A percentile compares a stretch with the other conserved stretches of the same genome.
Conservation (phyloP, 140 eudicot species). For the Cichorium intybus region DNA sequence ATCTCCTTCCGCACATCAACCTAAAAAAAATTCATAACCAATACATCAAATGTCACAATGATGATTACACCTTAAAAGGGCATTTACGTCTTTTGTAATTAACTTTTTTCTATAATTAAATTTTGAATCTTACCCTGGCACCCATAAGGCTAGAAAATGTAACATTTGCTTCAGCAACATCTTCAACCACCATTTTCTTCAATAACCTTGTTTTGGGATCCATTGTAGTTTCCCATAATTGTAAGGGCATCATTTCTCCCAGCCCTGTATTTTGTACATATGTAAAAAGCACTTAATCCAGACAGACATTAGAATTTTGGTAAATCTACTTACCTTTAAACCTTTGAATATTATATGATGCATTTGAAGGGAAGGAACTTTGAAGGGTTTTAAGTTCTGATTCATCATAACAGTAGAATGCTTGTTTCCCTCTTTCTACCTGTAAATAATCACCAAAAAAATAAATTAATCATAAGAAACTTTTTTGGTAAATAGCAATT, state of each 20-base stretch:
- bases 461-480: slow-evolving; percentile 1
- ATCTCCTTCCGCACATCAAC: slow-evolving; percentile 88
- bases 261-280: slow-evolving; percentile 48
- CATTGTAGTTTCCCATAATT: slow-evolving; percentile 94
- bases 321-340: slow-evolving; percentile 62
- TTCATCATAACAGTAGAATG: slow-evolving; percentile 78
- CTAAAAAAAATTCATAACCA: slow-evolving; percentile 32
- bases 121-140: slow-evolving; percentile 56
- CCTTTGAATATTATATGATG: slow-evolving; percentile 88
- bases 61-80: not conserved
- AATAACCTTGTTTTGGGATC: slow-evolving; percentile 79
- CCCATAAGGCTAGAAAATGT: slow-evolving; percentile 97
- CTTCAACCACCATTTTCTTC: slow-evolving; percentile 84
- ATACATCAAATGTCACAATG: not conserved
- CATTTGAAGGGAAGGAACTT: slow-evolving; percentile 78
- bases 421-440: slow-evolving; percentile 96
- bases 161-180: slow-evolving; percentile 89
- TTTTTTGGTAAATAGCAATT: slow-evolving; percentile 1
- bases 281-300: not conserved
- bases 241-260: slow-evolving; percentile 99
- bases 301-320: not conserved
- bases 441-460: slow-evolving; percentile 30
- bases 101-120: not conserved
- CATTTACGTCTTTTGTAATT: not conserved
- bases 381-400: slow-evolving; percentile 62